A percentile compares a stretch with the other conserved stretches of the same genome.
Evolutionary conservation across 2,329 filamentous ascomycete genomes (phyloP).

Genomic region (Penicillium polonicum): DNA sequence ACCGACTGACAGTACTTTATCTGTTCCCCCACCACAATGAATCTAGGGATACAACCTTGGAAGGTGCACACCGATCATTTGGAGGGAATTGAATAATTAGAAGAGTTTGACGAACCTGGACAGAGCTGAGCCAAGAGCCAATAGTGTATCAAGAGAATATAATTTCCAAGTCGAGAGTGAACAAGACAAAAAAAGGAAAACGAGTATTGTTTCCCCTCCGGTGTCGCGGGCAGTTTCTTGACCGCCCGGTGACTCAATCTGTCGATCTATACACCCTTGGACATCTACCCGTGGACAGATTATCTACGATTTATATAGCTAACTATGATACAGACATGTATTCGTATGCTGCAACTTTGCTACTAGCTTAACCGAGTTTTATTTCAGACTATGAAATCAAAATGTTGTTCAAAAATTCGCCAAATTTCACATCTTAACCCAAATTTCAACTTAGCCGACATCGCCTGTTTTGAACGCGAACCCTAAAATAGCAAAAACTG

Average conservation of each 20-base stretch:
- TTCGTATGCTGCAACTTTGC: not conserved
- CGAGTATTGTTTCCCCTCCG: conserved; percentile 23
- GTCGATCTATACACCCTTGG: conserved; percentile 1
- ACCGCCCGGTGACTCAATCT: conserved; percentile 24
- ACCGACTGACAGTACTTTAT: conserved; percentile 9
- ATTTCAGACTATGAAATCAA: not conserved
- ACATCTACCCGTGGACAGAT: not conserved
- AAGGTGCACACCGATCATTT: not conserved
- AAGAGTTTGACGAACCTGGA: not conserved
- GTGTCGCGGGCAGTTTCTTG: conserved; percentile 23
- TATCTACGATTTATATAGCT: not conserved
- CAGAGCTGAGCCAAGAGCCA: not conserved
- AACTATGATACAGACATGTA: not conserved
- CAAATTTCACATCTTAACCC: not conserved
- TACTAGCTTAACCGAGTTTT: not conserved
- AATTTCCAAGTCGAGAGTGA: not conserved
- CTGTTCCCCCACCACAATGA: conserved; percentile 12
- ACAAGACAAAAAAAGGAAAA: conserved; percentile 5
- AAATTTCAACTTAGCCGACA: not conserved
- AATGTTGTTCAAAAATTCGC: not conserved
- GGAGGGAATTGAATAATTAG: not conserved
- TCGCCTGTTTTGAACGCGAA: not conserved
- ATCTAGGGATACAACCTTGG: conserved; percentile 14
- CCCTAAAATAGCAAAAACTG: not conserved
- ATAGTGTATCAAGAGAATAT: not conserved